Conservation (phyloP, 1,284 basidiomycete species). For the Trichosporon ovoides region DNA sequence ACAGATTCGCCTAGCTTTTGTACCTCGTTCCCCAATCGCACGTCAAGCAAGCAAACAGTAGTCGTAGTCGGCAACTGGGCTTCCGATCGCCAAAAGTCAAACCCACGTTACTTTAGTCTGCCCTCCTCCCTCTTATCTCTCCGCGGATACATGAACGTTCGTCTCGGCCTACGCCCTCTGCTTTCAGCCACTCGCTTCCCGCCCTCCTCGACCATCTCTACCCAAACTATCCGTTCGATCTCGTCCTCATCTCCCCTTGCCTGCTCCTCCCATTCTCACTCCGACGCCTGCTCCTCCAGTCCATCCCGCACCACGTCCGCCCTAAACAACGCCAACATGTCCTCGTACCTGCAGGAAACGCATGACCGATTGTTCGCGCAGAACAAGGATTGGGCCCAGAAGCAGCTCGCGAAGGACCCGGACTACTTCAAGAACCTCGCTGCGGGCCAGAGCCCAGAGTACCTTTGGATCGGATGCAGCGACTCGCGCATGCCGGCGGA, state of each 20-base stretch:
- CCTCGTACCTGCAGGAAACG: conserved; percentile 7
- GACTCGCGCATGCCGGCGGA: conserved; percentile 24
- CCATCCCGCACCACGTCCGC: too few species aligned
- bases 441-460: conserved; percentile 19
- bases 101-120: too few species aligned
- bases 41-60: too few species aligned
- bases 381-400: conserved; percentile 14
- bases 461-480: conserved; percentile 21
- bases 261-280: not conserved
- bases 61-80: too few species aligned
- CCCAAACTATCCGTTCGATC: not conserved
- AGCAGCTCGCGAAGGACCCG: conserved; percentile 14
- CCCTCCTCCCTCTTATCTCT: not conserved
- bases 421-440: conserved; percentile 16
- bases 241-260: not conserved
- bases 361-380: conserved; percentile 14
- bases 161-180: not conserved
- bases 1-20: too few species aligned
- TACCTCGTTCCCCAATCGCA: too few species aligned
- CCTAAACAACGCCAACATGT: not conserved
- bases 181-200: not conserved
- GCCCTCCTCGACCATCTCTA: too few species aligned
- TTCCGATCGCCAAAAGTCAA: too few species aligned
- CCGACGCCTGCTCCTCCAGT: too few species aligned
- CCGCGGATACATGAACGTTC: not conserved